Percentiles rank a stretch among this genome's conserved stretches.
Evolutionary conservation across 1,139 yeast species (phyloP).

Genomic region (Diutina pseudorugosa): DNA sequence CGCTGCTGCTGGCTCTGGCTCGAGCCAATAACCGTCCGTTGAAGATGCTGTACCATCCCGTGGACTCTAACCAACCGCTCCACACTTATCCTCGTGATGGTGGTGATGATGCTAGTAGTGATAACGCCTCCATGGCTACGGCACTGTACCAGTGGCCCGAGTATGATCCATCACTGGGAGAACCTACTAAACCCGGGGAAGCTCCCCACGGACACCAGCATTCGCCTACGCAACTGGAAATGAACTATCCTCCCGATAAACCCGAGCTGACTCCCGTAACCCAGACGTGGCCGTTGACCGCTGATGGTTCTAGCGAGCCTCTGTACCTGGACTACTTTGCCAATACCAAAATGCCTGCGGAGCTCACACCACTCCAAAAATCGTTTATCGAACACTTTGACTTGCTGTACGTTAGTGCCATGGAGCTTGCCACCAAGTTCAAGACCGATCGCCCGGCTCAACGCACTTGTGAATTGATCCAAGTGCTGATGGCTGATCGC

Average conservation of each 20-base stretch:
- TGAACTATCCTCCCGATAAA: background rate
- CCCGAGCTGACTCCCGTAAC: background rate
- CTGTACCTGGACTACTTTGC: background rate
- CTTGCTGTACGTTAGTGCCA: background rate
- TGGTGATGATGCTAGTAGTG: background rate
- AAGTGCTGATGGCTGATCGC: background rate
- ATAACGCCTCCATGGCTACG: background rate
- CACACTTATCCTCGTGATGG: background rate
- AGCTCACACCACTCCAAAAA: background rate
- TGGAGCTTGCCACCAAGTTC: background rate
- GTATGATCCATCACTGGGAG: background rate
- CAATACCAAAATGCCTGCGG: background rate
- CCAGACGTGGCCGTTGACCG: background rate
- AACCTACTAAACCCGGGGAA: conserved; percentile 1
- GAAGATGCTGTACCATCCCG: background rate
- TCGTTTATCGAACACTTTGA: background rate
- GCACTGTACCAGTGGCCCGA: background rate
- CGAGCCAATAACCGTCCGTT: background rate
- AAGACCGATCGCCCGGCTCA: background rate
- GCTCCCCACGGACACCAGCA: background rate
- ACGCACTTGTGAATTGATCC: background rate
- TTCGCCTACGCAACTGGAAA: background rate
- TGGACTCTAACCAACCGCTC: background rate
- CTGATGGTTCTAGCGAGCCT: background rate
- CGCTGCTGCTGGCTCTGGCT: background rate